These are phyloP conservation scores for Lentinus tigrinus DNA, from an alignment of 768 basidiomycete genomes.

Conservation along the genomic window DNA sequence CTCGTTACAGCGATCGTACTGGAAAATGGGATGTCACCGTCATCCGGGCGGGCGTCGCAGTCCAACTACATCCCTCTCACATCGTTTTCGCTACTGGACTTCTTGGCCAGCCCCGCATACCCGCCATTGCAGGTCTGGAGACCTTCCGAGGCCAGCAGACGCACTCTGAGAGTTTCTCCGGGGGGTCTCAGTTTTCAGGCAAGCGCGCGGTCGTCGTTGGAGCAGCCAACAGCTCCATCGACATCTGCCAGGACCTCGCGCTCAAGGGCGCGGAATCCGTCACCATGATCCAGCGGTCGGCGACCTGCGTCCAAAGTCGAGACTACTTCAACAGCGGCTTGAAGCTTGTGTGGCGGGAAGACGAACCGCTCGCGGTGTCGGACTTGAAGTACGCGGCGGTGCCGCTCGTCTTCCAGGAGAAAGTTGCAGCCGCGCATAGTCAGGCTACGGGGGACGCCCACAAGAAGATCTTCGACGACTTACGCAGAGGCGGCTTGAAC, in stretches of 20 bases:
- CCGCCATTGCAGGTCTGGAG: slow-evolving; percentile 44
- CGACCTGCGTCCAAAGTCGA: slow-evolving; percentile 32
- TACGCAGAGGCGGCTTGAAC: slow-evolving; percentile 37
- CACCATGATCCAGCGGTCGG: slow-evolving; percentile 42
- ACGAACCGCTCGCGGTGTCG: slow-evolving; percentile 35
- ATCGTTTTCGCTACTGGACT: slow-evolving; percentile 58
- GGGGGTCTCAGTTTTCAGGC: slow-evolving; percentile 47
- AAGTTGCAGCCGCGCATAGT: neutral
- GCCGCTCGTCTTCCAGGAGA: slow-evolving; percentile 20
- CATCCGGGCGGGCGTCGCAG: slow-evolving; percentile 33
- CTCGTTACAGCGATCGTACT: slow-evolving; percentile 36
- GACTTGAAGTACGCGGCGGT: slow-evolving; percentile 36
- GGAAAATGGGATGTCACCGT: slow-evolving; percentile 48
- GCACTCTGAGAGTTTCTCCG: slow-evolving; percentile 53
- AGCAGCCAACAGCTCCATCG: slow-evolving; percentile 45
- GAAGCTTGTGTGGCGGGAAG: slow-evolving; percentile 16
- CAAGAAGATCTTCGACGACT: slow-evolving; percentile 37
- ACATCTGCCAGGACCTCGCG: slow-evolving; percentile 24
- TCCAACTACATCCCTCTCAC: slow-evolving; percentile 44
- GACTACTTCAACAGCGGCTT: slow-evolving; percentile 1
- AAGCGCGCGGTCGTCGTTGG: slow-evolving; percentile 70
- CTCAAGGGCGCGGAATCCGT: slow-evolving; percentile 32
- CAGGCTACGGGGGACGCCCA: slow-evolving; percentile 5
- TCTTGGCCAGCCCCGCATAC: slow-evolving; percentile 44
- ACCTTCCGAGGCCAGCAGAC: slow-evolving; percentile 48